Evolutionary conservation across 345 rosid genomes (phyloP), one percentile per base, ranked within the genome.

Genomic region (Pugionium cornutum): DNA sequence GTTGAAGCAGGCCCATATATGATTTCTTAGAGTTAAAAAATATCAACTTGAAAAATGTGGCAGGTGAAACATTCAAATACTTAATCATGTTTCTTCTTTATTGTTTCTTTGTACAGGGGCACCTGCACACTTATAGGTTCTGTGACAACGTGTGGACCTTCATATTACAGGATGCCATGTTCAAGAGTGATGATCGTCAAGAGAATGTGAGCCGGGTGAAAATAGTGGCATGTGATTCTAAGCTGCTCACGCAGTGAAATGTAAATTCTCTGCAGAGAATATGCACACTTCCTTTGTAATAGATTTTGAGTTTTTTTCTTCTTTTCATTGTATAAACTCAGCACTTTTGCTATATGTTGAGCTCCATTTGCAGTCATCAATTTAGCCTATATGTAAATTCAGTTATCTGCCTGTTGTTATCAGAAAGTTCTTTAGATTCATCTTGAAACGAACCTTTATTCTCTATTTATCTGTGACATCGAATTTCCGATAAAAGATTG

Each of bases 71-170:
- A 32, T 4, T 27, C 61, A 9, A 26, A 28, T 47, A 2, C 36
- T 37, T 43, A 47, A 30, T 53, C 50, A 52, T 9, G 27, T 66
- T 30, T 37, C 57, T 58, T 63, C 11, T 51, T 44, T 56, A 9
- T 53, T 36, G 3, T 46, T 60, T 18, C 18, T 18, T 18, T 18
- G 18, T 18, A 18, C 18, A 91, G 99, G 99, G 99, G 36, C 99
- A 95, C 79, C 81, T 95, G 66, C 99, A 94, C 81, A 94, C 96
- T 8, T 94, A 94, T 77, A 86, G 99, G 78, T 94, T 90, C 84
- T 91, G 99, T 67, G 99, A 95, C 92, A 89, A 89, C 33, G 96
- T 95, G 8, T 95, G 99, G 99, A 95, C 99, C 50, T 95, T 95
- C 83, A 91, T 95, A 76, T 76, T 95, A 67, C 96, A 86, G 70